These are phyloP conservation scores for Alternaria triticina DNA, from an alignment of 2,329 filamentous ascomycete species.

Conservation along the genomic window DNA sequence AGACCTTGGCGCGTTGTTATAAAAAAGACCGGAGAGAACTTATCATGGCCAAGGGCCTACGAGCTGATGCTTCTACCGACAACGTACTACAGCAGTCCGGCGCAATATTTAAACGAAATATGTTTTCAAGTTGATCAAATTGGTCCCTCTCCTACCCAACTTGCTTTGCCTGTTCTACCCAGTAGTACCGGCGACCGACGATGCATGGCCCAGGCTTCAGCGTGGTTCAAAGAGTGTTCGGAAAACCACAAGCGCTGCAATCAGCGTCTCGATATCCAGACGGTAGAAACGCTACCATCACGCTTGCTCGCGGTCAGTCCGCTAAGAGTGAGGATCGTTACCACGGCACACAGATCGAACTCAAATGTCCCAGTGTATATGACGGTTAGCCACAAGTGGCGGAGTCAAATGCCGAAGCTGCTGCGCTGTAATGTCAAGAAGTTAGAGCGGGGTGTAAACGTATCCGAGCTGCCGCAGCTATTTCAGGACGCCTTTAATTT, in stretches of 20 bases:
- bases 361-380: neutral
- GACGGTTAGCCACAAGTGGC: neutral
- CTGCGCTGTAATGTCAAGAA: neutral
- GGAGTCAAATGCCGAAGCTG: neutral
- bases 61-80: too few relatives aligned
- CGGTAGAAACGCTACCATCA: neutral
- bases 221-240: neutral
- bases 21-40: too few relatives aligned
- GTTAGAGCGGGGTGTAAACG: neutral
- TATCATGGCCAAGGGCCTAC: accelerated
- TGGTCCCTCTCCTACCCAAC: neutral
- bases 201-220: neutral
- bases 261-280: neutral
- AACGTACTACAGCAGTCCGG: too few relatives aligned
- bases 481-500: neutral
- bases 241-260: neutral
- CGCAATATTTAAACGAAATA: too few relatives aligned
- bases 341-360: neutral
- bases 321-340: neutral
- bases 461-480: accelerated
- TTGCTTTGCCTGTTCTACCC: neutral
- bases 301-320: neutral
- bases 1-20: too few relatives aligned
- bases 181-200: neutral
- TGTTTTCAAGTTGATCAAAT: neutral